phyloP scores from a whole-genome alignment of 2,329 filamentous ascomycete species.

The Sporothrix protearum region DNA sequence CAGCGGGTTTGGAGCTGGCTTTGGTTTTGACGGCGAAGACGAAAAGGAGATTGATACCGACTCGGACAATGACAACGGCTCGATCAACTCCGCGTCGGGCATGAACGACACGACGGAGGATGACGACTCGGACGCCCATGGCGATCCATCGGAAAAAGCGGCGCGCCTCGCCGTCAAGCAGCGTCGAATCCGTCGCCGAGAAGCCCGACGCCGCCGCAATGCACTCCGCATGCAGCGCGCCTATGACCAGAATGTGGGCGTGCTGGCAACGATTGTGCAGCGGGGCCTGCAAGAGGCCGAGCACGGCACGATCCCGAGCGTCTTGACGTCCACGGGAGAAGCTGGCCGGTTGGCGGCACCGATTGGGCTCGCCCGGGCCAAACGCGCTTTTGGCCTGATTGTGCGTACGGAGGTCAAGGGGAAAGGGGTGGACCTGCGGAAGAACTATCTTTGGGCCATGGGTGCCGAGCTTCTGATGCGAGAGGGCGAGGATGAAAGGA shows the following conservation, averaged over 20 bases:
- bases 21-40: slow-evolving; percentile 24
- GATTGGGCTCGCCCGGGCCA: slow-evolving; percentile 58
- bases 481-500: slow-evolving; percentile 40
- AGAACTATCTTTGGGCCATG: slow-evolving; percentile 71
- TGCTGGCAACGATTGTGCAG: slow-evolving; percentile 67
- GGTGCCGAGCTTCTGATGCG: slow-evolving; percentile 81
- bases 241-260: slow-evolving; percentile 55
- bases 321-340: neutral
- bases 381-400: slow-evolving; percentile 71
- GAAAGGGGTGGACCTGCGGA: slow-evolving; percentile 62
- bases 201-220: slow-evolving; percentile 36
- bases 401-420: slow-evolving; percentile 54
- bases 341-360: slow-evolving; percentile 6
- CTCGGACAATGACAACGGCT: neutral
- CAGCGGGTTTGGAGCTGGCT: neutral
- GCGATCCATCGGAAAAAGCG: neutral
- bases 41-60: slow-evolving; percentile 17
- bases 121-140: neutral
- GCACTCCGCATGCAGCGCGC: slow-evolving; percentile 29
- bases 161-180: slow-evolving; percentile 16
- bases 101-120: neutral
- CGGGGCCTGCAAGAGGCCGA: slow-evolving; percentile 57
- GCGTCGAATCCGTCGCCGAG: slow-evolving; percentile 10
- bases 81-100: neutral
- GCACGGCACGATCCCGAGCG: slow-evolving; percentile 22